A percentile compares a stretch with the other conserved stretches of the same genome.
Conservation (phyloP, 371 early-diverging fungal species). For the Mucor indicus region DNA sequence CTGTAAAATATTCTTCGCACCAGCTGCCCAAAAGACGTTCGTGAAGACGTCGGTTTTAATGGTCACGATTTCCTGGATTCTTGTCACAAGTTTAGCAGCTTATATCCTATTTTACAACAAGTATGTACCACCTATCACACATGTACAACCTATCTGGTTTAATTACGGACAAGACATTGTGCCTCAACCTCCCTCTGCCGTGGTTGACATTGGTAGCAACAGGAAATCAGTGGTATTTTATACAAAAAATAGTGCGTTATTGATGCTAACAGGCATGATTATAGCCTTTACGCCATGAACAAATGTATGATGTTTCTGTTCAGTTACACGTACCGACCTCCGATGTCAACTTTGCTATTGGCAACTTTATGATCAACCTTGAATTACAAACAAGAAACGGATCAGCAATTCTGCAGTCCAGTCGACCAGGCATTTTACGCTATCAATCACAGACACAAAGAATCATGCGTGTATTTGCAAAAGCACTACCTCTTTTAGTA, state of each 20-base stretch:
- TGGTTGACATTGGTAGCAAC: background rate
- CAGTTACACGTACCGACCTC: constrained; percentile 82
- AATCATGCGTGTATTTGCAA: constrained; percentile 60
- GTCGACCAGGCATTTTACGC: constrained; percentile 73
- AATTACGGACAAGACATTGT: constrained; percentile 32
- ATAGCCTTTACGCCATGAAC: constrained; percentile 21
- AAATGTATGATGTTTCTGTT: constrained; percentile 50
- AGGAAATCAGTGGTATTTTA: background rate
- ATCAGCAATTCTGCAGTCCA: constrained; percentile 44
- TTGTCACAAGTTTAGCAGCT: constrained; percentile 37
- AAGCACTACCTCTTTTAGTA: constrained; percentile 64
- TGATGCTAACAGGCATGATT: no score
- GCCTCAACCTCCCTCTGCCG: background rate
- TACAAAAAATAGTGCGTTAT: no score
- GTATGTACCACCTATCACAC: constrained; percentile 41
- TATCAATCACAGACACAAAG: constrained; percentile 74
- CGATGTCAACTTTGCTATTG: constrained; percentile 66
- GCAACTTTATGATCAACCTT: constrained; percentile 81
- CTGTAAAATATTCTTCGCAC: constrained; percentile 24
- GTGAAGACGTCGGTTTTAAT: constrained; percentile 28
- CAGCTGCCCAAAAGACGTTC: constrained; percentile 35
- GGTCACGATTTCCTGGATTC: constrained; percentile 29
- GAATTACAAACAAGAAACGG: constrained; percentile 55
- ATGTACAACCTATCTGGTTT: constrained; percentile 43
- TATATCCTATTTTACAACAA: constrained; percentile 43